phyloP scores from a whole-genome alignment of 2,329 filamentous ascomycete genomes.

The Metarhizium brunneum region DNA sequence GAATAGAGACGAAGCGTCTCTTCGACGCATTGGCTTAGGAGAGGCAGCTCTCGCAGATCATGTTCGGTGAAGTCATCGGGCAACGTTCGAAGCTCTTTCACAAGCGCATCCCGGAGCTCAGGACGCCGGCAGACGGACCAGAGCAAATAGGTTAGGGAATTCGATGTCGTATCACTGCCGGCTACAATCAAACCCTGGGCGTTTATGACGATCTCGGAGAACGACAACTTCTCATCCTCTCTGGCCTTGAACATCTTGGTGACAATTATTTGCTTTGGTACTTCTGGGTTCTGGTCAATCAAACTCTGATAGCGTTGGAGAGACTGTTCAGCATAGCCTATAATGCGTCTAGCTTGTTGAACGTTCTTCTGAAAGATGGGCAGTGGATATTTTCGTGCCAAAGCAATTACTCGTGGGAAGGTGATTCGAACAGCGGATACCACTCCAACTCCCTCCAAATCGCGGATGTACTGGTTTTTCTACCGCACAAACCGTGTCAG shows the following conservation, averaged over 20 bases:
- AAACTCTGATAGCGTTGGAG: conserved; percentile 18
- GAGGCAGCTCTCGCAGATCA: conserved; percentile 20
- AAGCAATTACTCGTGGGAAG: conserved; percentile 18
- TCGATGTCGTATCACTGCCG: conserved; percentile 42
- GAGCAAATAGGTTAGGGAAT: conserved; percentile 37
- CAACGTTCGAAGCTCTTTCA: conserved; percentile 25
- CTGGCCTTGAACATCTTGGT: conserved; percentile 26
- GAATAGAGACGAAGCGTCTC: conserved; percentile 36
- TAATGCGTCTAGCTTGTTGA: conserved; percentile 9
- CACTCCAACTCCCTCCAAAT: conserved; percentile 22
- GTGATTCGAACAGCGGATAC: conserved; percentile 15
- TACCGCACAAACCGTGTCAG: background rate
- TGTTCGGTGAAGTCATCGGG: conserved; percentile 15
- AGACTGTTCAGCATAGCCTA: conserved; percentile 17
- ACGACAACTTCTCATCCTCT: conserved; percentile 17
- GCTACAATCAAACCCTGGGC: conserved; percentile 37
- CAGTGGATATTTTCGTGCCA: conserved; percentile 12
- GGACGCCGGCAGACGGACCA: conserved; percentile 27
- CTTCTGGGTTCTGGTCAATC: conserved; percentile 10
- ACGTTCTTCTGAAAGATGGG: conserved; percentile 12
- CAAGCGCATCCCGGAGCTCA: conserved; percentile 19
- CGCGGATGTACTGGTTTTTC: conserved; percentile 28
- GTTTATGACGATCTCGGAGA: conserved; percentile 27
- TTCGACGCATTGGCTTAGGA: conserved; percentile 32
- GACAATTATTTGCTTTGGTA: conserved; percentile 24